Evolutionary conservation across 1,139 yeast genomes (phyloP).

Genomic region (Nakaseomyces kungkrabaensis): DNA sequence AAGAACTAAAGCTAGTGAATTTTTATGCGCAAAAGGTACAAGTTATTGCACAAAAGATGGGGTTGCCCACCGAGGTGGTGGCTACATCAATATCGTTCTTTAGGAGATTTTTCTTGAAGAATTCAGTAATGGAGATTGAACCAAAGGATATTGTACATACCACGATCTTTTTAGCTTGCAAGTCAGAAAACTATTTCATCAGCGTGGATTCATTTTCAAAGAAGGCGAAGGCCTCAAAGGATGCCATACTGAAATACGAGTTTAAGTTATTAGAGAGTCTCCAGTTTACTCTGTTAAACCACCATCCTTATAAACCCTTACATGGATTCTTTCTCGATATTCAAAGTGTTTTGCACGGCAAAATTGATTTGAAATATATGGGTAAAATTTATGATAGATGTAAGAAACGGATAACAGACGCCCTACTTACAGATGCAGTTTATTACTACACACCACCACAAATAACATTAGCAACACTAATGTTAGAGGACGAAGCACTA

Average conservation of each 20-base stretch:
- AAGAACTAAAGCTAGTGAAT: conserved; percentile 56
- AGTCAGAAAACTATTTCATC: conserved; percentile 82
- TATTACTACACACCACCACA: conserved; percentile 89
- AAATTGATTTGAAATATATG: conserved; percentile 29
- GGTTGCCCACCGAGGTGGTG: conserved; percentile 54
- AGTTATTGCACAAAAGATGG: conserved; percentile 46
- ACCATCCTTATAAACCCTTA: conserved; percentile 78
- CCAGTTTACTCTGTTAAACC: conserved; percentile 71
- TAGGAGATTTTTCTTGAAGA: conserved; percentile 65
- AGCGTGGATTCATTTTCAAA: conserved; percentile 74
- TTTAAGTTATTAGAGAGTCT: conserved; percentile 65
- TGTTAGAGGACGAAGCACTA: conserved; percentile 53
- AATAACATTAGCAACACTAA: conserved; percentile 79
- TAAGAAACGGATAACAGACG: conserved; percentile 50
- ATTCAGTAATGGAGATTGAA: conserved; percentile 77
- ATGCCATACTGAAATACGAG: conserved; percentile 67
- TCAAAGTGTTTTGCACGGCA: conserved; percentile 49
- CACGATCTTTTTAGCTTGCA: conserved; percentile 83
- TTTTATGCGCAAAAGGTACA: conserved; percentile 66
- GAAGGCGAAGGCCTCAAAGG: conserved; percentile 52
- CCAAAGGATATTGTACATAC: conserved; percentile 80
- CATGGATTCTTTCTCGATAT: conserved; percentile 89
- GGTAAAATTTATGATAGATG: conserved; percentile 58
- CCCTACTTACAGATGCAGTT: conserved; percentile 62
- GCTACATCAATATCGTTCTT: conserved; percentile 84